Percentiles rank a stretch among this genome's conserved stretches.
These are phyloP conservation scores for Fusarium praegraminearum DNA, from an alignment of 2,329 filamentous ascomycete species.

Conservation along the genomic window DNA sequence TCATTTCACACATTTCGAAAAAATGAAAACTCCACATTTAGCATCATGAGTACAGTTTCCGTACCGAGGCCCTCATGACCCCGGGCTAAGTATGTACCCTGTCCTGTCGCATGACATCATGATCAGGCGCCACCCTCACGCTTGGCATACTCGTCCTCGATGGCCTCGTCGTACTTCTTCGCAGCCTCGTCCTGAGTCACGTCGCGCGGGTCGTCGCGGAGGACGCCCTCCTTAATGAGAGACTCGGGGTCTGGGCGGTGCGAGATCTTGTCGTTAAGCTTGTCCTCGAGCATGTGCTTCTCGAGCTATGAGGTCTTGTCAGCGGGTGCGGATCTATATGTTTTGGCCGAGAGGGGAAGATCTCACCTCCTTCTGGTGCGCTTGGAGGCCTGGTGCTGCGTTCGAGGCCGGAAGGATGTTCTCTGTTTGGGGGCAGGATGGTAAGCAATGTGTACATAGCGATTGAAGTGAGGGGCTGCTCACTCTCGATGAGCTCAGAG, in stretches of 20 bases:
- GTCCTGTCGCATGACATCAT: slow-evolving; percentile 42
- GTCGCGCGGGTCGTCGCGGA: slow-evolving; percentile 75
- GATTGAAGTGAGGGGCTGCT: slow-evolving; percentile 49
- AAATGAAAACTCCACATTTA: slow-evolving; percentile 10
- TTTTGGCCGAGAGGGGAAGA: neutral
- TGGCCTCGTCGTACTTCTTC: slow-evolving; percentile 69
- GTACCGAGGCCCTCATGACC: slow-evolving; percentile 36
- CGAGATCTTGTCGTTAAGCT: slow-evolving; percentile 86
- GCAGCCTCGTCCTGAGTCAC: slow-evolving; percentile 53
- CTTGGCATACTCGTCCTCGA: slow-evolving; percentile 74
- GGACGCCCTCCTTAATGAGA: slow-evolving; percentile 82
- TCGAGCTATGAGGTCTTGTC: slow-evolving; percentile 65
- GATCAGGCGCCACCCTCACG: slow-evolving; percentile 69
- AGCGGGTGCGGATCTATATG: slow-evolving; percentile 17
- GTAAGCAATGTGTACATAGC: slow-evolving; percentile 50
- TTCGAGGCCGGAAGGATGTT: slow-evolving; percentile 87
- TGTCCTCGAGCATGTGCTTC: slow-evolving; percentile 88
- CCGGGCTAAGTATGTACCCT: neutral
- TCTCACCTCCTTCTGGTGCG: slow-evolving; percentile 78
- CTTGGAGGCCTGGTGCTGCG: slow-evolving; percentile 82
- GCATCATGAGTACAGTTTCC: slow-evolving; percentile 17
- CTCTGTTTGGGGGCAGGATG: slow-evolving; percentile 60
- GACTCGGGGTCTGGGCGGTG: slow-evolving; percentile 81
- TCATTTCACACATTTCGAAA: slow-evolving; percentile 20
- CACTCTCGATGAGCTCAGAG: slow-evolving; percentile 83